phyloP scores from a whole-genome alignment of 345 rosid species.

The Bruguiera parviflora region DNA sequence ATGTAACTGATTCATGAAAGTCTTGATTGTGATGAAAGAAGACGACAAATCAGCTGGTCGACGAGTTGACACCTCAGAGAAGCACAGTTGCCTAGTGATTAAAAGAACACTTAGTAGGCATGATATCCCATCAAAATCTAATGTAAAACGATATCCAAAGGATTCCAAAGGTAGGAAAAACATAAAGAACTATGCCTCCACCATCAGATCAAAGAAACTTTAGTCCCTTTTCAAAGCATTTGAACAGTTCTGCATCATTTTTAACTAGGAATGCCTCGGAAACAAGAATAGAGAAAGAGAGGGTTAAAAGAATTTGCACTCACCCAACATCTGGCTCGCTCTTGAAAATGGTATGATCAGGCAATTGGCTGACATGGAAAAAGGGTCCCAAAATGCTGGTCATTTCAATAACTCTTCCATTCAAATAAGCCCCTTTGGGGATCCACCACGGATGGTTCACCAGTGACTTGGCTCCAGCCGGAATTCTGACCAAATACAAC shows the following conservation, averaged over 20 bases:
- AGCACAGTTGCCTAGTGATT: slow-evolving; percentile 79
- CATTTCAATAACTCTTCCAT: slow-evolving; percentile 92
- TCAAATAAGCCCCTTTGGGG: slow-evolving; percentile 77
- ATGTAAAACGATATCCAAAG: no score
- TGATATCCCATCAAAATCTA: background rate
- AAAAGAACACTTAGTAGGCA: background rate
- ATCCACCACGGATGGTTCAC: slow-evolving; percentile 94
- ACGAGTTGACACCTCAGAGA: slow-evolving; percentile 82
- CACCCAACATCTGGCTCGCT: slow-evolving; percentile 97
- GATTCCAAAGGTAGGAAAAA: no score
- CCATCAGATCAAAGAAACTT: background rate
- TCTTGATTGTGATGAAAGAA: slow-evolving; percentile 81
- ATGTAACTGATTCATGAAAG: slow-evolving; percentile 67
- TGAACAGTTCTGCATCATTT: background rate
- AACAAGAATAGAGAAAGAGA: background rate
- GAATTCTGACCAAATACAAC: slow-evolving; percentile 63
- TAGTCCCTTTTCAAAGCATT: background rate
- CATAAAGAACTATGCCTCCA: no score
- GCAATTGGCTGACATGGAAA: slow-evolving; percentile 91
- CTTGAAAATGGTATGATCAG: slow-evolving; percentile 75
- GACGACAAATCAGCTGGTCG: slow-evolving; percentile 78
- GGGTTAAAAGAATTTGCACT: slow-evolving; percentile 26
- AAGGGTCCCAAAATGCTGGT: slow-evolving; percentile 96
- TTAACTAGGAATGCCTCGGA: background rate
- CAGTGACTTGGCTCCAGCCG: slow-evolving; percentile 70